Evolutionary conservation across 148 eudicot genomes (phyloP).

Genomic region (Rhododendron ferrugineum): DNA sequence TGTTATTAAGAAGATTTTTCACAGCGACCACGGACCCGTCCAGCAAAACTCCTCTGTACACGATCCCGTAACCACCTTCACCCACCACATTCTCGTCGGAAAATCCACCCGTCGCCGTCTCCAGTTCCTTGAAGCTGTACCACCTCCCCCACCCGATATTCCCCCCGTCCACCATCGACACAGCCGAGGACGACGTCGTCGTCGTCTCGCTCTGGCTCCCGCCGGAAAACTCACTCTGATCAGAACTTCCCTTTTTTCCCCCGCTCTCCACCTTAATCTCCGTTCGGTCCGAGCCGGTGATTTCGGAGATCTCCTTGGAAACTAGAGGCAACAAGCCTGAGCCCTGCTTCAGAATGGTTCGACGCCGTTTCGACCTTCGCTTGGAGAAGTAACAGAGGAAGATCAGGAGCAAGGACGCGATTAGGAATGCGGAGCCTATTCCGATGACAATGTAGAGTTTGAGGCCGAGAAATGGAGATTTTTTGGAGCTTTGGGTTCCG

Average conservation of each 20-base stretch:
- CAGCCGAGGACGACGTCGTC: constrained; percentile 33
- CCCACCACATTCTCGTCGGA: constrained; percentile 65
- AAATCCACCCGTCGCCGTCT: constrained; percentile 65
- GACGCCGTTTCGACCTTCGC: constrained; percentile 17
- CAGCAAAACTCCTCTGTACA: constrained; percentile 66
- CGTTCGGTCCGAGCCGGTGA: constrained; percentile 22
- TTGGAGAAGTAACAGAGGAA: constrained; percentile 30
- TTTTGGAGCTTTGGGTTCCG: constrained; percentile 20
- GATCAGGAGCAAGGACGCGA: constrained; percentile 25
- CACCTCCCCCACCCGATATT: constrained; percentile 88
- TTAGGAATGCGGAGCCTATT: constrained; percentile 15
- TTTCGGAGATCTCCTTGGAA: constrained; percentile 22
- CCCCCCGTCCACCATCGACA: constrained; percentile 33
- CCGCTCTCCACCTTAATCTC: constrained; percentile 25
- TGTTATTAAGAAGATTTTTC: constrained; percentile 73
- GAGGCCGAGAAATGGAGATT: constrained; percentile 41
- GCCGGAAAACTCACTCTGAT: constrained; percentile 37
- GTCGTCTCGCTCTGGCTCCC: constrained; percentile 43
- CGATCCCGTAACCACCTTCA: constrained; percentile 89
- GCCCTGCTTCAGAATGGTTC: constrained; percentile 23
- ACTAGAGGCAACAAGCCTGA: constrained; percentile 56
- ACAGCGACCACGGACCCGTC: constrained; percentile 87
- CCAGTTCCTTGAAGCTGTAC: constrained; percentile 76
- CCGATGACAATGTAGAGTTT: constrained; percentile 52
- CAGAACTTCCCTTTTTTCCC: constrained; percentile 26